phyloP scores from a whole-genome alignment of 2,329 filamentous ascomycete genomes.

The Aspergillus glaucus region DNA sequence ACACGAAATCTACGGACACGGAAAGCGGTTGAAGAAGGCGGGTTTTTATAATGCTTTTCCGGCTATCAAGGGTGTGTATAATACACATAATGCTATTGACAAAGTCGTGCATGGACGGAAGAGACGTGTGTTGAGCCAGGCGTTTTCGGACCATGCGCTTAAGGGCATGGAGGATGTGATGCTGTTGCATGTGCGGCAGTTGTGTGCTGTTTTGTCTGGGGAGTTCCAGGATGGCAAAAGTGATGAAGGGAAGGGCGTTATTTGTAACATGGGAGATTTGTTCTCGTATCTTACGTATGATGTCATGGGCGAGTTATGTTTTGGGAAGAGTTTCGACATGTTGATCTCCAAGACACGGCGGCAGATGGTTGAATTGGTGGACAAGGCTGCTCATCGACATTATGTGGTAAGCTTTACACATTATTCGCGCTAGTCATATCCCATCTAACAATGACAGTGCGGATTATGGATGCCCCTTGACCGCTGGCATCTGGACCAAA shows the following conservation, averaged over 20 bases:
- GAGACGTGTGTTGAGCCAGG: slow-evolving; percentile 64
- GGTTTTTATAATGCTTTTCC: slow-evolving; percentile 69
- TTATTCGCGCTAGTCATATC: too few relatives aligned
- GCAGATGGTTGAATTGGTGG: slow-evolving; percentile 61
- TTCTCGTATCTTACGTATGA: slow-evolving; percentile 45
- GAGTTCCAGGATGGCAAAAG: slow-evolving; percentile 11
- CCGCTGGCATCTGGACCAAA: slow-evolving; percentile 59
- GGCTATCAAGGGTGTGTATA: slow-evolving; percentile 57
- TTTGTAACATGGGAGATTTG: slow-evolving; percentile 32
- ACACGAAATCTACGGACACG: slow-evolving; percentile 37
- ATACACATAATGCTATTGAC: slow-evolving; percentile 67
- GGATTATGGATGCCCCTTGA: slow-evolving; percentile 66
- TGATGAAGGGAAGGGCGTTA: slow-evolving; percentile 15
- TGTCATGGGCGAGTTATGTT: slow-evolving; percentile 47
- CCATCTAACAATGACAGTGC: slow-evolving; percentile 42
- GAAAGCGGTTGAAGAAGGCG: slow-evolving; percentile 49
- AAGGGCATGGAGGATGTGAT: slow-evolving; percentile 65
- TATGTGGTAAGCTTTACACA: slow-evolving; percentile 50
- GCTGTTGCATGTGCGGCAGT: slow-evolving; percentile 58
- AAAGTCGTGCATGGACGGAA: slow-evolving; percentile 64
- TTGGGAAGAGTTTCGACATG: slow-evolving; percentile 49
- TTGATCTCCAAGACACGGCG: slow-evolving; percentile 43
- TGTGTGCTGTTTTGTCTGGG: slow-evolving; percentile 43
- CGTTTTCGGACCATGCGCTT: slow-evolving; percentile 61
- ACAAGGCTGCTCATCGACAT: slow-evolving; percentile 61